Evolutionary conservation across 345 rosid genomes (phyloP).

Genomic region (Zanthoxylum bungeanum): DNA sequence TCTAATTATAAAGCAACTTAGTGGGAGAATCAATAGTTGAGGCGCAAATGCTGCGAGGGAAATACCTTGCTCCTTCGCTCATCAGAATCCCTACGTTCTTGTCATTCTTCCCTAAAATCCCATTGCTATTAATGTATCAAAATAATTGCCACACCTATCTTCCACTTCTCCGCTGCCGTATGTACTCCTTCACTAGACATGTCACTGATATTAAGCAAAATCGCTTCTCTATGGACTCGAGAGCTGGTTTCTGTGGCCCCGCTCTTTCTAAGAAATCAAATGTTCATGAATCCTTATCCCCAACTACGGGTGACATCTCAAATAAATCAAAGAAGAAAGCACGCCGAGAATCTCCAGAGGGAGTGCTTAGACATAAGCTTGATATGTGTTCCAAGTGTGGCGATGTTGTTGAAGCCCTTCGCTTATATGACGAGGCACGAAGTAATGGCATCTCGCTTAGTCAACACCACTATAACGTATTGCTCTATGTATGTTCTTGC

Average conservation of each 20-base stretch:
- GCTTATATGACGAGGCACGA: conserved; percentile 76
- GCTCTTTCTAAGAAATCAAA: conserved; percentile 31
- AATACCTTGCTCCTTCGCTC: conserved; percentile 34
- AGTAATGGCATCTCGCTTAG: conserved; percentile 40
- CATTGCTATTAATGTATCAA: conserved; percentile 21
- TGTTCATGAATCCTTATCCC: conserved; percentile 26
- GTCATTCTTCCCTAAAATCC: conserved; percentile 31
- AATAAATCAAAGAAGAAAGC: conserved; percentile 50
- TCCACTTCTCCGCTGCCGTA: conserved; percentile 22
- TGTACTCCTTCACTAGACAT: conserved; percentile 19
- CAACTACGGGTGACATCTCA: conserved; percentile 26
- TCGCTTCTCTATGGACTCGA: conserved; percentile 20
- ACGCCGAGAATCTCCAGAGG: conserved; percentile 55
- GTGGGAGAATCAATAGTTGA: neutral
- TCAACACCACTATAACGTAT: conserved; percentile 60
- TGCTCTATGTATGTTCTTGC: conserved; percentile 71
- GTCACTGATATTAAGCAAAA: conserved; percentile 15
- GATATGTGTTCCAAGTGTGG: conserved; percentile 68
- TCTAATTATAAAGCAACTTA: neutral
- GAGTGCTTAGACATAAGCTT: conserved; percentile 46
- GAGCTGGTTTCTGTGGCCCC: conserved; percentile 34
- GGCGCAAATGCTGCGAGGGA: conserved; percentile 39
- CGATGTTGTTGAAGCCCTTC: conserved; percentile 67
- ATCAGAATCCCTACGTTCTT: conserved; percentile 24
- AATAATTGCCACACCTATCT: neutral